Percentiles rank a stretch among this genome's conserved stretches.
phyloP scores from a whole-genome alignment of 176 grass and related monocot genomes.

The Avena eriantha region DNA sequence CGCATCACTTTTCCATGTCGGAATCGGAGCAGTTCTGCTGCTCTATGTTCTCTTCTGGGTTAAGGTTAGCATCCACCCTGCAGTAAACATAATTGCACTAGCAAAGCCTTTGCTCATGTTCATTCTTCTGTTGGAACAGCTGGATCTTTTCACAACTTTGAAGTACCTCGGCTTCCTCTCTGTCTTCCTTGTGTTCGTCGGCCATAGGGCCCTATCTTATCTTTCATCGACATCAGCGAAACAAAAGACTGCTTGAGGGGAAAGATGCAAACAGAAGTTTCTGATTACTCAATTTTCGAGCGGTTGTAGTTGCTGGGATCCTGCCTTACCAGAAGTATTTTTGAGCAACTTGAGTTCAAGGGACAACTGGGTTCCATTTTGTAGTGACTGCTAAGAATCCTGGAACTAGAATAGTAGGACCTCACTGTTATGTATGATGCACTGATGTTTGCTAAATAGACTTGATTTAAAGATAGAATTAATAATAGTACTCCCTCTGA shows the following conservation, averaged over 20 bases:
- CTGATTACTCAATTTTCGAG: conserved; percentile 31
- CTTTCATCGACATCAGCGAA: conserved; percentile 62
- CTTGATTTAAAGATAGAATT: conserved; percentile 38
- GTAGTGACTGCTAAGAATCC: conserved; percentile 25
- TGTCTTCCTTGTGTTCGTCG: conserved; percentile 74
- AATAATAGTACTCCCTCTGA: neutral
- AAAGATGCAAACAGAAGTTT: conserved; percentile 14
- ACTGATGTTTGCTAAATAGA: conserved; percentile 46
- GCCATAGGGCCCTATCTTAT: conserved; percentile 79
- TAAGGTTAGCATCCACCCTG: conserved; percentile 61
- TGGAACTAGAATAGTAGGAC: conserved; percentile 49
- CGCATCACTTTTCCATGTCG: conserved; percentile 76
- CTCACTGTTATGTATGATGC: conserved; percentile 48
- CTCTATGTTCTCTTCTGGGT: conserved; percentile 97
- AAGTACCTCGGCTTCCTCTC: conserved; percentile 73
- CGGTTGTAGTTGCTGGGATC: conserved; percentile 5
- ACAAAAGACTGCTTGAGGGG: conserved; percentile 82
- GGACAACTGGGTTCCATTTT: conserved; percentile 36
- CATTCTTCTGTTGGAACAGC: conserved; percentile 50
- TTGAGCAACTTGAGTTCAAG: conserved; percentile 45
- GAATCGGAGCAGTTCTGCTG: conserved; percentile 77
- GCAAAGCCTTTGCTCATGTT: conserved; percentile 4
- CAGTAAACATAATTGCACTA: conserved; percentile 5
- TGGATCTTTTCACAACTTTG: conserved; percentile 97
- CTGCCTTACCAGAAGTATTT: conserved; percentile 42